Percentiles rank a stretch among this genome's conserved stretches.
phyloP scores from a whole-genome alignment of 495 filamentous ascomycete species.

The Penicillium silybi region DNA sequence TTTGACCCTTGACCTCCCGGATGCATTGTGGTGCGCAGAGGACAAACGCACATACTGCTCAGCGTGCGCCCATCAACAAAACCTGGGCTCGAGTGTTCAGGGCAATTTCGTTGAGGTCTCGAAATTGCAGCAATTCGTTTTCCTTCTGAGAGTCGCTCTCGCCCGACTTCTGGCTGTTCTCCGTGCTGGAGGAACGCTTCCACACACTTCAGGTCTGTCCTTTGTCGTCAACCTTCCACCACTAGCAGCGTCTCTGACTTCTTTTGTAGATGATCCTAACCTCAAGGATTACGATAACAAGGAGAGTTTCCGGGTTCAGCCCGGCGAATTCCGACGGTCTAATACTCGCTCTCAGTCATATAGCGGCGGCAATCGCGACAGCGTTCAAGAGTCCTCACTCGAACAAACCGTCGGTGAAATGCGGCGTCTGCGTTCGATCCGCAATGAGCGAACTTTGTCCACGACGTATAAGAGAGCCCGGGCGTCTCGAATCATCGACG shows the following conservation, averaged over 20 bases:
- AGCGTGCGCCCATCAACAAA: constrained; percentile 54
- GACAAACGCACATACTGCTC: constrained; percentile 66
- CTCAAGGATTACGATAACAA: constrained; percentile 61
- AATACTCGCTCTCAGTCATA: constrained; percentile 72
- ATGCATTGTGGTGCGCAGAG: constrained; percentile 62
- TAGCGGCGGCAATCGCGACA: constrained; percentile 49
- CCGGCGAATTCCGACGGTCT: constrained; percentile 49
- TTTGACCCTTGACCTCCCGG: constrained; percentile 56
- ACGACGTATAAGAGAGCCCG: constrained; percentile 86
- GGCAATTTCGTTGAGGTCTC: constrained; percentile 62
- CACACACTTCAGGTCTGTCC: constrained; percentile 62
- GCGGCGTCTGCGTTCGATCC: constrained; percentile 81
- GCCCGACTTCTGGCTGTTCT: constrained; percentile 86
- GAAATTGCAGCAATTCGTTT: constrained; percentile 90
- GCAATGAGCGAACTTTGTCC: constrained; percentile 88
- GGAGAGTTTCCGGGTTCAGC: constrained; percentile 54
- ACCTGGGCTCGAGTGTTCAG: constrained; percentile 44
- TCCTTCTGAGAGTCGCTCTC: constrained; percentile 84
- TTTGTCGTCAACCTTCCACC: background rate
- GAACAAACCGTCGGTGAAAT: constrained; percentile 97
- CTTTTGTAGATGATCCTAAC: constrained; percentile 65
- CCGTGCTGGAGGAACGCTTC: constrained; percentile 72
- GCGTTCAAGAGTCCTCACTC: constrained; percentile 69
- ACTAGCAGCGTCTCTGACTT: constrained; percentile 11
- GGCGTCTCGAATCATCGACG: constrained; percentile 89